Evolutionary conservation across 371 early-diverging fungal genomes (phyloP).

Genomic region (Apophysomyces ossiformis): DNA sequence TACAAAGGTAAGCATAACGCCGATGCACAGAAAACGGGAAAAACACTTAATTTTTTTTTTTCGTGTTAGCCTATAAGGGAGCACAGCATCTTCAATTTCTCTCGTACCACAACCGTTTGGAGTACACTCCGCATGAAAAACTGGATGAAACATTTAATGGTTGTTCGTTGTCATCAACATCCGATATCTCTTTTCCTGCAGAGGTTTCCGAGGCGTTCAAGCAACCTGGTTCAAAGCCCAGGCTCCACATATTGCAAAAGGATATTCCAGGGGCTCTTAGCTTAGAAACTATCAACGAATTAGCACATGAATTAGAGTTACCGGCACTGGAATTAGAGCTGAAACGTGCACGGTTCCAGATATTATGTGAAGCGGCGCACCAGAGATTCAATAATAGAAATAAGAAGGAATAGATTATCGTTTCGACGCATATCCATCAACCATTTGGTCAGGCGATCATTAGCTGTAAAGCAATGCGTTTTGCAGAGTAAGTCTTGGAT

Average conservation of each 20-base stretch:
- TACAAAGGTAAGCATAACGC: slow-evolving; percentile 63
- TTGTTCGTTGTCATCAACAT: slow-evolving; percentile 11
- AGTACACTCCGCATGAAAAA: slow-evolving; percentile 32
- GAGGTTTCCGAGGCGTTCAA: slow-evolving; percentile 24
- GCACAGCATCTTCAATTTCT: slow-evolving; percentile 59
- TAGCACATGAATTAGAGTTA: slow-evolving; percentile 32
- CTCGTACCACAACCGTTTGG: slow-evolving; percentile 27
- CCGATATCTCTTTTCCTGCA: slow-evolving; percentile 45
- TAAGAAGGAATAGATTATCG: no score
- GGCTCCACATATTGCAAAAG: slow-evolving; percentile 26
- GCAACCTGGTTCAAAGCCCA: slow-evolving; percentile 24
- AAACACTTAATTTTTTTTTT: background rate
- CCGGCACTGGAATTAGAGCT: slow-evolving; percentile 48
- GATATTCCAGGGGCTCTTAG: slow-evolving; percentile 41
- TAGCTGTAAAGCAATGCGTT: no score
- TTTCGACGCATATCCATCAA: no score
- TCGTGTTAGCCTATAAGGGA: slow-evolving; percentile 60
- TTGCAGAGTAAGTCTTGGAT: no score
- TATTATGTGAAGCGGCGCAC: slow-evolving; percentile 33
- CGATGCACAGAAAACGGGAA: background rate
- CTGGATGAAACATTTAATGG: slow-evolving; percentile 33
- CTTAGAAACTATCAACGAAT: slow-evolving; percentile 21
- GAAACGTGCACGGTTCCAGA: slow-evolving; percentile 47
- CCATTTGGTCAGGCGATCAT: no score
- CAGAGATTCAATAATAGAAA: background rate